A percentile compares a stretch with the other conserved stretches of the same genome.
Evolutionary conservation across 2,329 filamentous ascomycete genomes (phyloP).

Genomic region (Zalaria sp.): DNA sequence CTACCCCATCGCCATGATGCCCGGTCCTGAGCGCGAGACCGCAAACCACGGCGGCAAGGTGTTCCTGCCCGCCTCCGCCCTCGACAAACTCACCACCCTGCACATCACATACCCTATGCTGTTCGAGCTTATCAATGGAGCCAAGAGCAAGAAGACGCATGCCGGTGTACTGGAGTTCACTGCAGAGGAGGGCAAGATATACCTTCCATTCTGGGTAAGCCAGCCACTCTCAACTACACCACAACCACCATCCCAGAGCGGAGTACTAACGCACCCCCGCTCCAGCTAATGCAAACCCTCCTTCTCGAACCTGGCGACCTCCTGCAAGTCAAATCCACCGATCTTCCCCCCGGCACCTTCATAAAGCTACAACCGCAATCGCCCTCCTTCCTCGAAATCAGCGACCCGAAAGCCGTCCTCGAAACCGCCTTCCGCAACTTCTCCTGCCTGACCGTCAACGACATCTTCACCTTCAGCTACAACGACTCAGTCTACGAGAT

Average conservation of each 20-base stretch:
- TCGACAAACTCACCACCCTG: constrained; percentile 90
- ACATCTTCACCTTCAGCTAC: constrained; percentile 92
- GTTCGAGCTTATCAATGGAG: constrained; percentile 88
- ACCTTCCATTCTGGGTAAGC: constrained; percentile 82
- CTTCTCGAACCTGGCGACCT: constrained; percentile 83
- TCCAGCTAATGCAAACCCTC: constrained; percentile 77
- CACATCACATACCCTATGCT: constrained; percentile 97
- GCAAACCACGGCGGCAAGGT: constrained; percentile 97
- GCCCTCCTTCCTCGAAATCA: constrained; percentile 87
- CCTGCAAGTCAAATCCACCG: constrained; percentile 88
- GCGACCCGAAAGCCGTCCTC: constrained; percentile 89
- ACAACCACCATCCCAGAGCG: not conserved
- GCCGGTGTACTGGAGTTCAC: constrained; percentile 95
- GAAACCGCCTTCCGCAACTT: constrained; percentile 96
- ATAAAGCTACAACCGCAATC: constrained; percentile 97
- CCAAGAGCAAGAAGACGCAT: constrained; percentile 67
- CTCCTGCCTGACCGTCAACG: constrained; percentile 80
- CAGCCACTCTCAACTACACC: not conserved
- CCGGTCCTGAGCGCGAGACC: constrained; percentile 73
- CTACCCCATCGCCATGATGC: constrained; percentile 90
- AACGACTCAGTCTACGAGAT: constrained; percentile 91
- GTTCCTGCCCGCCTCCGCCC: constrained; percentile 85
- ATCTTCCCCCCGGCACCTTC: constrained; percentile 75
- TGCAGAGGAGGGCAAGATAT: constrained; percentile 90
- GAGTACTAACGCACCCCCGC: not conserved